Evolutionary conservation across 1,284 basidiomycete genomes (phyloP).

Genomic region (Boletus chippewaensis): DNA sequence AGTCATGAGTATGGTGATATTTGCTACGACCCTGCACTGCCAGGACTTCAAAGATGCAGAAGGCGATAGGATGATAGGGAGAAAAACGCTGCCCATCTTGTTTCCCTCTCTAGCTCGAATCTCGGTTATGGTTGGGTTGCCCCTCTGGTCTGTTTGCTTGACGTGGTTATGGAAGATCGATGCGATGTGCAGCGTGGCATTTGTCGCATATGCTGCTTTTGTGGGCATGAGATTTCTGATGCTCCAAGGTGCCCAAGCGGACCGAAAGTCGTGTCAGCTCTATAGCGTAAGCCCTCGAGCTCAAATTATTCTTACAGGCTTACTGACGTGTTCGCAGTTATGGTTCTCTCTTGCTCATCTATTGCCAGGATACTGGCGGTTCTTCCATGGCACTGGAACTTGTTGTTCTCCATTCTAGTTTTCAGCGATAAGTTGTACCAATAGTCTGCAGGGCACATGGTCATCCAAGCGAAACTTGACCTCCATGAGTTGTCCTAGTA

Average conservation of each 20-base stretch:
- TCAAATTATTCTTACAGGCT: background rate
- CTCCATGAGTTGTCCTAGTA: conserved; percentile 13
- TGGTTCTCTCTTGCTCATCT: conserved; percentile 33
- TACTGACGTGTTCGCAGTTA: conserved; percentile 15
- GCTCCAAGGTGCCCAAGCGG: conserved; percentile 23
- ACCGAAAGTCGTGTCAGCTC: conserved; percentile 30
- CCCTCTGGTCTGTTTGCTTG: conserved; percentile 29
- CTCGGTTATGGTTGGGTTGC: conserved; percentile 27
- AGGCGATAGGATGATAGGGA: conserved; percentile 32
- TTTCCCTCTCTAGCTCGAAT: conserved; percentile 28
- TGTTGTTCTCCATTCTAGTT: conserved; percentile 11
- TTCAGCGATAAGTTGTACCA: background rate
- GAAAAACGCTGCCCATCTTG: conserved; percentile 35
- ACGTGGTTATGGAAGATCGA: conserved; percentile 26
- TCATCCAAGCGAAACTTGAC: conserved; percentile 1
- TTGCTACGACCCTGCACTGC: conserved; percentile 36
- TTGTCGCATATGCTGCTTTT: conserved; percentile 28
- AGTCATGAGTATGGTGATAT: conserved; percentile 22
- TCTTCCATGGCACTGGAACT: conserved; percentile 19
- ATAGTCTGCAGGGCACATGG: conserved; percentile 7
- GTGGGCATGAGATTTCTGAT: conserved; percentile 29
- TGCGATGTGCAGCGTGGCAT: conserved; percentile 23
- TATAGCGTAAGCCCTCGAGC: conserved; percentile 26
- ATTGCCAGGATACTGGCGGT: conserved; percentile 29
- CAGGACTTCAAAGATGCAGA: conserved; percentile 39